Base-by-base conservation (phyloP, 2,329 filamentous ascomycete genomes). In the Fusarium sp. region DNA sequence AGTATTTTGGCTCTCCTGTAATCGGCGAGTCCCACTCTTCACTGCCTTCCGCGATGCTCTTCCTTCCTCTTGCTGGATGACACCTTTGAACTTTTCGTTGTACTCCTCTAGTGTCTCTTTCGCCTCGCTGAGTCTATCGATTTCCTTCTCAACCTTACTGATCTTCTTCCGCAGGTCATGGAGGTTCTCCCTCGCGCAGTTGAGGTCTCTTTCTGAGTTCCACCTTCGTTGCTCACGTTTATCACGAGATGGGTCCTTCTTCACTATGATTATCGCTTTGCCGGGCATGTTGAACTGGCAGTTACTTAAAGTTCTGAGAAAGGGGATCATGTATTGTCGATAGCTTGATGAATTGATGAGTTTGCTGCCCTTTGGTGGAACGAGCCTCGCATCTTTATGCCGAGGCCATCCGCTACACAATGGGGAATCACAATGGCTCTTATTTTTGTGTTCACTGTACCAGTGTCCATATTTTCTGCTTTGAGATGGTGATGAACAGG, bases 51-150 rank as follows among this genome's bases (percentile, higher is more conserved):
- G 42, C 42, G 24, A 44, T 20, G 24, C 12, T 14, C 11, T 0
- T 20, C 41, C 24, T 20, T 44, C 5, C 42, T 26, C 7, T 14
- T 15, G 14, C 33, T 5, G 16, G 42, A 44, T 45, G 13, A 7
- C 9, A 22, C 13, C 2, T 10, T 18, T 4, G 15, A 42, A 2
- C 6, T 12, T 24, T 12, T 42, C 18, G 15, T 18, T 42, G 0
- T 24, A 1, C 15, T 42, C n/a, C 16, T 42, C n/a, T 5, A 42
- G n/a, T 16, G 6, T 42, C 5, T 42, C 9, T 18, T 22, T 45
- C 42, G 1, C 7, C 0, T 7, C 4, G 1, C 6, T 45, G 12
- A 44, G 0, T 45, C 10, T 4, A 15, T 22, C 13, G 0, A 22
- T 28, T 1, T 47, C 4, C 18, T 47, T 22, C 20, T 28, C 26